Evolutionary conservation across 176 grass and related monocot species (phyloP).

Genomic region (Hordeum vulgare): MorexV3_pseudomolecules_assembly NC_058524.1:531578044-531578543

Average conservation of each 20-base stretch:
- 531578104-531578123: neutral
- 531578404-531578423: neutral
- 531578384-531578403: neutral
- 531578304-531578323: neutral
- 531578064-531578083: no score
- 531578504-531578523: neutral
- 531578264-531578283: neutral
- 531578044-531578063: neutral
- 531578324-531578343: neutral
- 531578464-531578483: neutral
- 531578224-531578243: neutral
- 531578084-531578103: neutral
- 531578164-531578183: neutral
- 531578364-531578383: neutral
- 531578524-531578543: neutral
- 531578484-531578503: neutral
- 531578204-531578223: neutral
- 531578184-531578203: neutral
- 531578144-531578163: neutral
- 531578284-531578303: conserved; percentile 8
- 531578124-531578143: no score
- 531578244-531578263: neutral
- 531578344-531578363: neutral
- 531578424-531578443: neutral
- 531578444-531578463: neutral